Evolutionary conservation across 2,329 filamentous ascomycete species (phyloP).

Genomic region (Fonsecaea pugnacius): DNA sequence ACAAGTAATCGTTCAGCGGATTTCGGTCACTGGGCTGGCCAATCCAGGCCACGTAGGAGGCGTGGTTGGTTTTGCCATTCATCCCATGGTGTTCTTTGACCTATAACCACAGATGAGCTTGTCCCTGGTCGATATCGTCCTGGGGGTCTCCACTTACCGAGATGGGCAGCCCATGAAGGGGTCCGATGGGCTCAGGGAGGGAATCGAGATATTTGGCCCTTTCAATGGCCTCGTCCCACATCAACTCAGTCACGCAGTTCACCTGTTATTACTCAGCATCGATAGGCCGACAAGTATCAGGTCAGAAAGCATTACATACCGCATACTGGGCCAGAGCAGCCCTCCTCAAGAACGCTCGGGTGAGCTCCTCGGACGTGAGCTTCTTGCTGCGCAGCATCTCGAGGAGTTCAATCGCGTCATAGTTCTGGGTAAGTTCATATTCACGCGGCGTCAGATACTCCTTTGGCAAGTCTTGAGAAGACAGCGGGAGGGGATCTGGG

Average conservation of each 20-base stretch:
- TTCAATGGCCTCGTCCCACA: slow-evolving; percentile 56
- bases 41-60: slow-evolving; percentile 41
- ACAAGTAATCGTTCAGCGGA: slow-evolving; percentile 39
- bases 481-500: slow-evolving; percentile 33
- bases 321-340: slow-evolving; percentile 53
- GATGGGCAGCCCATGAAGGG: slow-evolving; percentile 66
- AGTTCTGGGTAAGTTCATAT: slow-evolving; percentile 55
- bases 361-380: slow-evolving; percentile 52
- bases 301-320: slow-evolving; percentile 13
- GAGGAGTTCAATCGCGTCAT: slow-evolving; percentile 42
- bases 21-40: slow-evolving; percentile 31
- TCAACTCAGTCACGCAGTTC: slow-evolving; percentile 57
- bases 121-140: background rate
- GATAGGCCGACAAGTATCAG: background rate
- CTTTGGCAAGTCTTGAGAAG: slow-evolving; percentile 52
- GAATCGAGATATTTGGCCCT: slow-evolving; percentile 56
- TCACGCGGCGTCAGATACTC: slow-evolving; percentile 54
- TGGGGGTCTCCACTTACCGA: slow-evolving; percentile 39
- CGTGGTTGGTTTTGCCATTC: slow-evolving; percentile 37
- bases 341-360: slow-evolving; percentile 59
- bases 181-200: slow-evolving; percentile 55
- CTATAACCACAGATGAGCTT: slow-evolving; percentile 15
- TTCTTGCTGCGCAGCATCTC: slow-evolving; percentile 50
- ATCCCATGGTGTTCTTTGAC: slow-evolving; percentile 49
- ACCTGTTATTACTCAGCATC: slow-evolving; percentile 16